A percentile compares a stretch with the other conserved stretches of the same genome.
Conservation (phyloP, 2,329 filamentous ascomycete genomes). For the Spiromastix sp. region DNA sequence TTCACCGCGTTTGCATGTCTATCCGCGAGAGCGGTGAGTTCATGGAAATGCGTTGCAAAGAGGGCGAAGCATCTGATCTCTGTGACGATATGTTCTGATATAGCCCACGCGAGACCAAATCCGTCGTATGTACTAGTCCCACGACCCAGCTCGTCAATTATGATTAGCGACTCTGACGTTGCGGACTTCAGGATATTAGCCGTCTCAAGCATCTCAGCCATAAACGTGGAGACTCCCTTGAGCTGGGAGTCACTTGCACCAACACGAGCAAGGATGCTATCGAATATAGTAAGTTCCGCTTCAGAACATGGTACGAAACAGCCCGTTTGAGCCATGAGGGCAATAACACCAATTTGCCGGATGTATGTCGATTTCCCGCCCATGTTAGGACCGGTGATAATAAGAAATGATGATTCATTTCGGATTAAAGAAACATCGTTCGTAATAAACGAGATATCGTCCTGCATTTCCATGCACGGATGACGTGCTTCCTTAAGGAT, state of each 20-base stretch:
- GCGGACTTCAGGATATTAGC: conserved; percentile 97
- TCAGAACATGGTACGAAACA: conserved; percentile 89
- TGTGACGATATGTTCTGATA: conserved; percentile 91
- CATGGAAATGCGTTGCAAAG: conserved; percentile 98
- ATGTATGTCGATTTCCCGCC: conserved; percentile 98
- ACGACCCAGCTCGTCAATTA: conserved; percentile 93
- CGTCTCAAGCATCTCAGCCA: conserved; percentile 99
- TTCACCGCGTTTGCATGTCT: conserved; percentile 70
- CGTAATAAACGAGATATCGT: conserved; percentile 96
- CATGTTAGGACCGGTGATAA: conserved; percentile 98
- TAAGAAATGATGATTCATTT: conserved; percentile 75
- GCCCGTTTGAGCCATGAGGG: conserved; percentile 91
- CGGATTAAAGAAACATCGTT: conserved; percentile 82
- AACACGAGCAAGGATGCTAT: conserved; percentile 91
- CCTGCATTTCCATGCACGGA: conserved; percentile 97
- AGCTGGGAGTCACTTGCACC: conserved; percentile 94
- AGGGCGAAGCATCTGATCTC: conserved; percentile 91
- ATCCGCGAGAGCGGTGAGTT: conserved; percentile 82
- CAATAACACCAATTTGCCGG: conserved; percentile 91
- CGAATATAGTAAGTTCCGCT: conserved; percentile 90
- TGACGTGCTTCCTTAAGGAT: conserved; percentile 88
- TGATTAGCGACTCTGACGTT: conserved; percentile 89
- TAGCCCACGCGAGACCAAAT: conserved; percentile 98
- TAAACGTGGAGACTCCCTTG: conserved; percentile 96
- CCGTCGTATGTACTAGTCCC: conserved; percentile 97